Evolutionary conservation across 2,329 filamentous ascomycete species (phyloP).

Genomic region (Colletotrichum chrysophilum): DNA sequence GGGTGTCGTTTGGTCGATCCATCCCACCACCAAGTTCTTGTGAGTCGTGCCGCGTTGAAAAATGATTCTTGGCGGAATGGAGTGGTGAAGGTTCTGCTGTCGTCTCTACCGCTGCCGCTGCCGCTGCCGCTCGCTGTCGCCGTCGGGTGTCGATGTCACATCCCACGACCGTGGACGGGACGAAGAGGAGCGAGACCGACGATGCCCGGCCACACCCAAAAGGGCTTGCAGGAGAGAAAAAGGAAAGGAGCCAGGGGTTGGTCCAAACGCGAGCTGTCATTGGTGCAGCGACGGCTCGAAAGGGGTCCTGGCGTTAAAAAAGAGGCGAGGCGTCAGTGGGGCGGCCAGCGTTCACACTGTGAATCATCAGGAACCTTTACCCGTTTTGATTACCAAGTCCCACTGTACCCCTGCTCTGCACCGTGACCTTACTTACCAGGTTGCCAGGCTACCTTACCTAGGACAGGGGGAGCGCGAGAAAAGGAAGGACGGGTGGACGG

Average conservation of each 20-base stretch:
- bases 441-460: not conserved
- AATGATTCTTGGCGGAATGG: not conserved
- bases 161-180: not conserved
- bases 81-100: not conserved
- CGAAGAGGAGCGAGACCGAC: not conserved
- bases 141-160: not conserved
- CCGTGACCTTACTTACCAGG: not conserved
- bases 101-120: not conserved
- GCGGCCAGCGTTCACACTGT: conserved; percentile 1
- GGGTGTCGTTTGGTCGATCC: not conserved
- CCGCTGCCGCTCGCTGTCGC: not conserved
- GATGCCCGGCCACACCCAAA: not conserved
- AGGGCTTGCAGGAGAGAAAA: not conserved
- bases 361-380: not conserved
- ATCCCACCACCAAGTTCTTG: not conserved
- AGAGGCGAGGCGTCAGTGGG: not conserved
- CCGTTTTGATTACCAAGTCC: not conserved
- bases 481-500: conserved; percentile 12
- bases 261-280: conserved; percentile 1
- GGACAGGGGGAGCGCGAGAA: not conserved
- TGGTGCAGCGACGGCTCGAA: conserved; percentile 3
- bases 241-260: not conserved
- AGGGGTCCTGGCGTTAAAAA: not conserved
- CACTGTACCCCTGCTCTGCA: not conserved
- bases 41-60: not conserved